These are phyloP conservation scores for Aspergillus taichungensis DNA, from an alignment of 495 filamentous ascomycete species.

Conservation along the genomic window DNA sequence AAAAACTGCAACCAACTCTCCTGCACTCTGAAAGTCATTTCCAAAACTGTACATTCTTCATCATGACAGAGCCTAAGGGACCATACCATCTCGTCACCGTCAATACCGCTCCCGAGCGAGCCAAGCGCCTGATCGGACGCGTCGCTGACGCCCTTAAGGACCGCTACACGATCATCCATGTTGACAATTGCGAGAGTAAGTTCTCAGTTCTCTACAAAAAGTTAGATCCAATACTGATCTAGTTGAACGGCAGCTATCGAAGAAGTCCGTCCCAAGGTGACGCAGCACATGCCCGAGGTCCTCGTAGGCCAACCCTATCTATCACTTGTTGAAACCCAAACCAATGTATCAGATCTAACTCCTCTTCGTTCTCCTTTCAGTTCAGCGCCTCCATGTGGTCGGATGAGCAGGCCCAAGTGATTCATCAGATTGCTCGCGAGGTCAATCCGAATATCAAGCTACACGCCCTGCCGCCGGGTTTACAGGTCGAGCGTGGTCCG, in stretches of 20 bases:
- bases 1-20: not conserved
- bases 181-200: slow-evolving; percentile 49
- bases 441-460: slow-evolving; percentile 45
- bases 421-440: slow-evolving; percentile 45
- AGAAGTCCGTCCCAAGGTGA: slow-evolving; percentile 42
- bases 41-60: slow-evolving; percentile 4
- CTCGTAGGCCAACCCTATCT: slow-evolving; percentile 23
- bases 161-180: slow-evolving; percentile 49
- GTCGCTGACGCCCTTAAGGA: slow-evolving; percentile 51
- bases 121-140: slow-evolving; percentile 50
- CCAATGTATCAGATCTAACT: slow-evolving; percentile 1
- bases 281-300: slow-evolving; percentile 41
- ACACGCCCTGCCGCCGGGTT: slow-evolving; percentile 52
- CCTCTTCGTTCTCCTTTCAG: slow-evolving; percentile 17
- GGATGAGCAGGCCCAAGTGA: slow-evolving; percentile 44
- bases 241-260: slow-evolving; percentile 31
- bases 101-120: slow-evolving; percentile 60
- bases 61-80: slow-evolving; percentile 42
- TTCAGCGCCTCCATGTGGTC: slow-evolving; percentile 67
- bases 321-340: not conserved
- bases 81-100: slow-evolving; percentile 58
- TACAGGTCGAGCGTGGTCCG: slow-evolving; percentile 56
- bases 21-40: not conserved
- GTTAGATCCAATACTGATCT: slow-evolving; percentile 1
- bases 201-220: not conserved